phyloP scores from a whole-genome alignment of 495 filamentous ascomycete genomes.

The Aspergillus haitiensis region DNA sequence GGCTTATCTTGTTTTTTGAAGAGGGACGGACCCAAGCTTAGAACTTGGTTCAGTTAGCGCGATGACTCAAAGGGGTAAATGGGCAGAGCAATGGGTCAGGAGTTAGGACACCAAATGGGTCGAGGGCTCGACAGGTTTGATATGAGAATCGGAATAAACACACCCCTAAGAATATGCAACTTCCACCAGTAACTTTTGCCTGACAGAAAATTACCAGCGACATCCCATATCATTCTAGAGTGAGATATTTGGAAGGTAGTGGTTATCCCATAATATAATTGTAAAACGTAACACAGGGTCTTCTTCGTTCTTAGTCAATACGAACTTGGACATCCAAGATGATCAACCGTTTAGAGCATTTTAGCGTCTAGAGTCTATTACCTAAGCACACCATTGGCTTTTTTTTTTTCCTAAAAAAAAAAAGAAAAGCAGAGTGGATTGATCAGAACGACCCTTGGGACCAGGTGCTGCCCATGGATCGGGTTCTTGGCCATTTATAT shows the following conservation, averaged over 20 bases:
- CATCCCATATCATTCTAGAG: not conserved
- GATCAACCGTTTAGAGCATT: constrained; percentile 20
- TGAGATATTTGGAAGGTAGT: not conserved
- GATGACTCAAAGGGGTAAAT: constrained; percentile 6
- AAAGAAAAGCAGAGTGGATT: not conserved
- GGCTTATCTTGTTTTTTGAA: not conserved
- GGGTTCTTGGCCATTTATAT: not conserved
- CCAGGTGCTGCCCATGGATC: not conserved
- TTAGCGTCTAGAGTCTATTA: constrained; percentile 13
- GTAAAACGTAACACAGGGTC: constrained; percentile 15
- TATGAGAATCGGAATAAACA: too few relatives aligned
- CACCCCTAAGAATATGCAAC: too few relatives aligned
- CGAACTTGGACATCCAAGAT: constrained; percentile 3
- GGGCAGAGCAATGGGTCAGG: not conserved
- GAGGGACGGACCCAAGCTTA: not conserved
- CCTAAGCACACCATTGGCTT: constrained; percentile 3
- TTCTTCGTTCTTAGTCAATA: constrained; percentile 3
- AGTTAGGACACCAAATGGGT: not conserved
- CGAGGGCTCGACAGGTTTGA: not conserved
- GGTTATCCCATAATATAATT: not conserved
- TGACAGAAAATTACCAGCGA: too few relatives aligned
- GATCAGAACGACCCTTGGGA: not conserved
- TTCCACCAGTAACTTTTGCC: too few relatives aligned
- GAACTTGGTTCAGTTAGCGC: constrained; percentile 4
- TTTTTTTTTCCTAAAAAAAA: not conserved